A percentile compares a stretch with the other conserved stretches of the same genome.
Evolutionary conservation across 495 filamentous ascomycete genomes (phyloP).

Genomic region (Pseudevernia furfuracea): DNA sequence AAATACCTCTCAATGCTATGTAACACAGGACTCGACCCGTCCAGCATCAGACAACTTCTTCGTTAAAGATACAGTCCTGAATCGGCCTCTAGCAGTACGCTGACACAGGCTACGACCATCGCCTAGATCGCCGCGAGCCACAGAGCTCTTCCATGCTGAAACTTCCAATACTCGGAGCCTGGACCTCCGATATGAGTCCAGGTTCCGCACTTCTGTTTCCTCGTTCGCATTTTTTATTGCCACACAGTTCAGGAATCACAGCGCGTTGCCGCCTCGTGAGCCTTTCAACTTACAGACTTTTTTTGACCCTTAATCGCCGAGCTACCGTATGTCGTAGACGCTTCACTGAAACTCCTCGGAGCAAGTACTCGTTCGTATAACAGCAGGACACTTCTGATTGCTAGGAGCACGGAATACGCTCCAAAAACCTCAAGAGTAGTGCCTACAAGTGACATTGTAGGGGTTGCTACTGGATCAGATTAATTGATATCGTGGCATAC

Average conservation of each 20-base stretch:
- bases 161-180: background rate
- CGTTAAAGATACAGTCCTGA: background rate
- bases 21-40: background rate
- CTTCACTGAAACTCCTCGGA: no score
- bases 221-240: background rate
- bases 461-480: no score
- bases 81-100: background rate
- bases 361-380: no score
- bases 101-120: background rate
- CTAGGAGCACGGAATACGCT: no score
- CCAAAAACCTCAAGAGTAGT: no score
- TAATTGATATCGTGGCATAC: no score
- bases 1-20: background rate
- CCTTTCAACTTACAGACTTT: no score
- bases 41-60: background rate
- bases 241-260: background rate
- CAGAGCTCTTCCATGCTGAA: background rate
- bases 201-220: background rate
- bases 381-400: no score
- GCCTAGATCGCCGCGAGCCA: background rate
- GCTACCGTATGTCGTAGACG: no score
- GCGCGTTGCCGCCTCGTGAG: no score
- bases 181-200: background rate
- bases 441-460: no score
- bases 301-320: no score